Conservation (phyloP, 2,329 filamentous ascomycete genomes). For the Aspergillus sp. region DNA sequence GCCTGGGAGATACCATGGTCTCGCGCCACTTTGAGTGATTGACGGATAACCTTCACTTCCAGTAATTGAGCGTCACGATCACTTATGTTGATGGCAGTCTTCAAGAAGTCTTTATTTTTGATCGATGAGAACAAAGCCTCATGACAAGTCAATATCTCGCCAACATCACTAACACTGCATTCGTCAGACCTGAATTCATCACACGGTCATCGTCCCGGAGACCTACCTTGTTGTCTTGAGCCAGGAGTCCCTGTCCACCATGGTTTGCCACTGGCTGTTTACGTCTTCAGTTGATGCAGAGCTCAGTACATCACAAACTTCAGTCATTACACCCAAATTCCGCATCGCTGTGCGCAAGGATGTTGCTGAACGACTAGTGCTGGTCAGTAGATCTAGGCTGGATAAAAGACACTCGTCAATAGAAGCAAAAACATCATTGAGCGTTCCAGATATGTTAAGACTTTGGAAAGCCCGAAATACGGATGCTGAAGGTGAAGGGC, state of each 20-base stretch:
- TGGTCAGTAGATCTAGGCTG: constrained; percentile 44
- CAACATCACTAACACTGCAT: constrained; percentile 62
- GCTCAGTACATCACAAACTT: constrained; percentile 76
- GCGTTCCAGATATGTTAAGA: constrained; percentile 66
- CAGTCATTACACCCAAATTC: constrained; percentile 71
- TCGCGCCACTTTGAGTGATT: constrained; percentile 73
- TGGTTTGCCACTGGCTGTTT: constrained; percentile 61
- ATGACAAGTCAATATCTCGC: constrained; percentile 77
- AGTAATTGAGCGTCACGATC: constrained; percentile 65
- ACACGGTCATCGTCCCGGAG: neutral
- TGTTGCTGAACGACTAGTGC: constrained; percentile 39
- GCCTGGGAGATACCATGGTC: constrained; percentile 82
- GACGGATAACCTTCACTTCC: constrained; percentile 75
- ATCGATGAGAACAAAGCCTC: constrained; percentile 81
- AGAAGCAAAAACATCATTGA: constrained; percentile 55
- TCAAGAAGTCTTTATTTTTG: constrained; percentile 67
- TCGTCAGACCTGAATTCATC: constrained; percentile 16
- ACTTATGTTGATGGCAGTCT: constrained; percentile 62
- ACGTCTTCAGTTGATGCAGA: constrained; percentile 62
- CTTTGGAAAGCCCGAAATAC: constrained; percentile 81
- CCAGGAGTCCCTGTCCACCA: constrained; percentile 70
- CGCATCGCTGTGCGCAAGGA: constrained; percentile 61
- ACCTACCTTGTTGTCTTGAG: constrained; percentile 78
- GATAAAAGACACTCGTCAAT: constrained; percentile 63
- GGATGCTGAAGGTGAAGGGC: constrained; percentile 64